Percentiles rank a stretch among this genome's conserved stretches.
Evolutionary conservation across 805 yeast species (phyloP).

Genomic region (Candida sphagnicola): DNA sequence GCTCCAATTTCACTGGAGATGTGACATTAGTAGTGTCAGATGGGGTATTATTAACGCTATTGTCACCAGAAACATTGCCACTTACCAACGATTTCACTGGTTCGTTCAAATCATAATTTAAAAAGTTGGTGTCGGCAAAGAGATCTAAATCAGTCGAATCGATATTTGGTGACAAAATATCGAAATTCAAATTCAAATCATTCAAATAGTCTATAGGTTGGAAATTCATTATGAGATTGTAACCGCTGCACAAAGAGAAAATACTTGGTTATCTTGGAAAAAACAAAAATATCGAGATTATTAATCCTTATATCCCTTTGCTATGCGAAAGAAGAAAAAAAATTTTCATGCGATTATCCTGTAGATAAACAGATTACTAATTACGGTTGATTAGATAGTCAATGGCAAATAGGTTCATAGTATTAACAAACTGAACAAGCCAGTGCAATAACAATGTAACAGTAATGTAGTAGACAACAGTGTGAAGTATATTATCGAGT

Average conservation of each 20-base stretch:
- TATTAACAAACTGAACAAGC: too few species aligned
- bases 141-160: constrained; percentile 31
- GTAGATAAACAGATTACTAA: too few species aligned
- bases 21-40: not conserved
- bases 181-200: constrained; percentile 37
- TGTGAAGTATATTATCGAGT: too few species aligned
- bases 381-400: too few species aligned
- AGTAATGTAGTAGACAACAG: too few species aligned
- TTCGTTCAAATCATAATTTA: constrained; percentile 29
- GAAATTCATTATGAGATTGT: constrained; percentile 32
- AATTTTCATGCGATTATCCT: too few species aligned
- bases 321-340: too few species aligned
- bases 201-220: constrained; percentile 39
- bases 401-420: too few species aligned
- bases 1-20: not conserved
- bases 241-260: not conserved
- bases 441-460: too few species aligned
- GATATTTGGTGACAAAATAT: constrained; percentile 11
- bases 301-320: too few species aligned
- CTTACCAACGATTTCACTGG: not conserved
- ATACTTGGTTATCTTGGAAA: not conserved
- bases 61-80: not conserved
- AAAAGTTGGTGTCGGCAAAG: constrained; percentile 37
- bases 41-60: too few species aligned
- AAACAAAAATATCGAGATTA: too few species aligned